Conservation (phyloP, 805 yeast species). For the Saturnispora besseyi region DNA sequence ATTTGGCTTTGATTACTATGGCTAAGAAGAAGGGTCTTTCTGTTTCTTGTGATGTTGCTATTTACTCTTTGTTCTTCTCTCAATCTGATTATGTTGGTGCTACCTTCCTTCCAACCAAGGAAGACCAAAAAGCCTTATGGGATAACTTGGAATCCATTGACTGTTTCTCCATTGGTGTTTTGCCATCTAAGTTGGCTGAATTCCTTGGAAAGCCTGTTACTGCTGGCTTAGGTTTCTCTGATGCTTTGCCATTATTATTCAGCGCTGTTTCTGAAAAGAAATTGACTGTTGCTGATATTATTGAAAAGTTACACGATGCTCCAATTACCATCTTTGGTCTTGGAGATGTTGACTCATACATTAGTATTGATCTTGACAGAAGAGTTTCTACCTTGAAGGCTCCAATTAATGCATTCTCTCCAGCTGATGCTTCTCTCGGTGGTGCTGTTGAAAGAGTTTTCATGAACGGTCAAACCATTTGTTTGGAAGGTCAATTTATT, state of each 20-base stretch:
- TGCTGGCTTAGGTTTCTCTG: constrained; percentile 72
- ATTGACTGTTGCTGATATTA: constrained; percentile 64
- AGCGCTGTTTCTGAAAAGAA: constrained; percentile 69
- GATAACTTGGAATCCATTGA: constrained; percentile 61
- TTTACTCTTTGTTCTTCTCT: constrained; percentile 68
- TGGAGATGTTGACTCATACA: constrained; percentile 67
- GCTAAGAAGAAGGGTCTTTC: constrained; percentile 73
- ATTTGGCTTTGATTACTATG: constrained; percentile 73
- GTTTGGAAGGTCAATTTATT: constrained; percentile 72
- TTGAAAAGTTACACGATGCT: constrained; percentile 63
- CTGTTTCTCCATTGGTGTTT: constrained; percentile 75
- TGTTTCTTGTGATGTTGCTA: constrained; percentile 86
- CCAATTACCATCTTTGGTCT: constrained; percentile 78
- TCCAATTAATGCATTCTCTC: constrained; percentile 42
- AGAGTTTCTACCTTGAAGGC: constrained; percentile 33
- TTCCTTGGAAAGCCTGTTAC: constrained; percentile 50
- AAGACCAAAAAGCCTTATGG: constrained; percentile 82
- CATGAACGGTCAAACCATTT: constrained; percentile 67
- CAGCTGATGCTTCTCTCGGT: constrained; percentile 46
- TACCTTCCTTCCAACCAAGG: constrained; percentile 65
- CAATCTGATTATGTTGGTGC: constrained; percentile 67
- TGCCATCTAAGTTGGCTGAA: constrained; percentile 66
- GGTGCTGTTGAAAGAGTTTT: constrained; percentile 90
- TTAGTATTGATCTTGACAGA: constrained; percentile 82
- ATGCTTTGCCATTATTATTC: constrained; percentile 72